Evolutionary conservation across 176 grass and related monocot species (phyloP).

Genomic region (Triticum turgidum): DNA sequence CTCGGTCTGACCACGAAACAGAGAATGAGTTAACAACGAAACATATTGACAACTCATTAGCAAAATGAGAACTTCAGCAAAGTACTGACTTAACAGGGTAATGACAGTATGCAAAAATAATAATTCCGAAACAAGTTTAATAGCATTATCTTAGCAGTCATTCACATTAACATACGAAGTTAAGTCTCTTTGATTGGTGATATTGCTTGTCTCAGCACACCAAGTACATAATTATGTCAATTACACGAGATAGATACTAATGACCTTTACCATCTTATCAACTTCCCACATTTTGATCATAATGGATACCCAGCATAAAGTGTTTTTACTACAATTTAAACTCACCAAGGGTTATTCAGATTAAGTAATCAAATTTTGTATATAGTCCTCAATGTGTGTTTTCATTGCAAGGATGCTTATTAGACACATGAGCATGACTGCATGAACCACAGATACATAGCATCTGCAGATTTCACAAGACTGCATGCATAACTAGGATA

Average conservation of each 20-base stretch:
- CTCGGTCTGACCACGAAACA: conserved; percentile 68
- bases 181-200: conserved; percentile 8
- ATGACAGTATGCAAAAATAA: neutral
- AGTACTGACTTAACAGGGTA: neutral
- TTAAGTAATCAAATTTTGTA: neutral
- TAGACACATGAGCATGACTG: neutral
- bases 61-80: neutral
- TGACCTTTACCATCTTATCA: neutral
- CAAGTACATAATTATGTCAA: neutral
- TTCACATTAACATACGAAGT: neutral
- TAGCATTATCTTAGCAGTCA: conserved; percentile 7
- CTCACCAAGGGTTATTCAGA: conserved; percentile 1
- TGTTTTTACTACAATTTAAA: conserved; percentile 2
- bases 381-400: neutral
- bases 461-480: neutral
- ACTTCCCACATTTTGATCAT: neutral
- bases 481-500: neutral
- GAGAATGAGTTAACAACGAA: conserved; percentile 1
- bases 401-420: conserved; percentile 5
- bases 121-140: neutral
- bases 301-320: conserved; percentile 12
- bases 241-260: neutral
- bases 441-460: neutral
- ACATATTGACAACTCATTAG: neutral
- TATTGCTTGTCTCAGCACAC: conserved; percentile 4